Evolutionary conservation across 768 basidiomycete genomes (phyloP).

Genomic region (Amanita exitialis): DNA sequence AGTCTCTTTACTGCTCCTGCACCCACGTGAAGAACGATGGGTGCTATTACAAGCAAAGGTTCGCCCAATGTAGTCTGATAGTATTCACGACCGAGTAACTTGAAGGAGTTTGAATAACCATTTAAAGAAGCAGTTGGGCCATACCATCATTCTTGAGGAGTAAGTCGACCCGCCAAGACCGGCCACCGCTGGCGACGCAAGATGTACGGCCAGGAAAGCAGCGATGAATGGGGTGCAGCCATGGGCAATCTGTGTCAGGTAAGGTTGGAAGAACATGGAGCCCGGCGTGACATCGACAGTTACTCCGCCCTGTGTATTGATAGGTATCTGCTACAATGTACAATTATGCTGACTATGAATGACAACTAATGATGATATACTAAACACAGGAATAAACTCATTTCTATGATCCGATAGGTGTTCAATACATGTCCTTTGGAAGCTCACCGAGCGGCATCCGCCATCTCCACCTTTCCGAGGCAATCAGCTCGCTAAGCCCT

Average conservation of each 20-base stretch:
- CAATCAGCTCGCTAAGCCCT: constrained; percentile 32
- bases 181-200: constrained; percentile 65
- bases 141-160: constrained; percentile 69
- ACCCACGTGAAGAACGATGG: constrained; percentile 54
- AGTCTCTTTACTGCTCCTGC: constrained; percentile 53
- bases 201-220: constrained; percentile 70
- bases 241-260: constrained; percentile 52
- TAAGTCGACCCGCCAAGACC: constrained; percentile 58
- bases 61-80: constrained; percentile 71
- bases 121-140: constrained; percentile 12
- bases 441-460: constrained; percentile 29
- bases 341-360: too few relatives aligned
- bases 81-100: constrained; percentile 81
- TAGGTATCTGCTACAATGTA: neutral
- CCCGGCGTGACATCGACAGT: neutral
- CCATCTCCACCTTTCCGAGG: constrained; percentile 26
- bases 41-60: constrained; percentile 54
- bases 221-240: constrained; percentile 67
- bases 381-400: neutral
- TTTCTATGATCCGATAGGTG: neutral
- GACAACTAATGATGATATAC: too few relatives aligned
- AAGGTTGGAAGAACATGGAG: neutral
- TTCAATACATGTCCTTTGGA: neutral
- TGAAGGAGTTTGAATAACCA: neutral
- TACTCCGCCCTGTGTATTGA: neutral